phyloP scores from a whole-genome alignment of 1,139 yeast species.

The Lodderomyces oxycetoniae region DNA sequence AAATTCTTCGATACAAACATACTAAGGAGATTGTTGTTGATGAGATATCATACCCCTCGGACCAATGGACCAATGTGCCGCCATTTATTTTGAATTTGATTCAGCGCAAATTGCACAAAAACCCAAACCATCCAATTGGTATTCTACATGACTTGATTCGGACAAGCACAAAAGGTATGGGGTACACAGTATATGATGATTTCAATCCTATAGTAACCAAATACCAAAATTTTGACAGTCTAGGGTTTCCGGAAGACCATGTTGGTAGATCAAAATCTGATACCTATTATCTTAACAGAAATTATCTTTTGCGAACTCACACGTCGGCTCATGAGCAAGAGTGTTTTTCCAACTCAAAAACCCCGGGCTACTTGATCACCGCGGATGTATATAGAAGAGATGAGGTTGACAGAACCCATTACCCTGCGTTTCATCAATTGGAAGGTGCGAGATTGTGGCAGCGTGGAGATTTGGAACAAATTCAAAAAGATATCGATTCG shows the following conservation, averaged over 20 bases:
- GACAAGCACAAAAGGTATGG: constrained; percentile 56
- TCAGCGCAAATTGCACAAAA: constrained; percentile 67
- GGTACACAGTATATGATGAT: constrained; percentile 75
- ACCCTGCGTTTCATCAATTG: constrained; percentile 97
- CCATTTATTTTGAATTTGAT: constrained; percentile 66
- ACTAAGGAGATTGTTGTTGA: constrained; percentile 38
- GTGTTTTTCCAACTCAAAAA: constrained; percentile 60
- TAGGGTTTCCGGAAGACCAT: constrained; percentile 88
- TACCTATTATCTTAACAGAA: constrained; percentile 80
- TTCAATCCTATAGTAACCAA: constrained; percentile 82
- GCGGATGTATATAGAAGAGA: constrained; percentile 97
- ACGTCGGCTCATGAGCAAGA: constrained; percentile 95
- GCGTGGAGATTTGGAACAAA: constrained; percentile 36
- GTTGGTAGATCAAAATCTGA: constrained; percentile 93
- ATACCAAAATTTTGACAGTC: constrained; percentile 80
- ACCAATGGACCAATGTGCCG: constrained; percentile 85
- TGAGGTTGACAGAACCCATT: constrained; percentile 92
- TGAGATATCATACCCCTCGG: constrained; percentile 54
- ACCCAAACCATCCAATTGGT: constrained; percentile 83
- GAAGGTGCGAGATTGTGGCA: constrained; percentile 94
- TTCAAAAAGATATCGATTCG: constrained; percentile 54
- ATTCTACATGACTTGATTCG: constrained; percentile 75
- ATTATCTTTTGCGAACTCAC: constrained; percentile 76
- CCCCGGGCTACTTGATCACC: constrained; percentile 87
- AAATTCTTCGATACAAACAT: constrained; percentile 6